Evolutionary conservation across 2,329 filamentous ascomycete species (phyloP).

Genomic region (Botrytis byssoidea): DNA sequence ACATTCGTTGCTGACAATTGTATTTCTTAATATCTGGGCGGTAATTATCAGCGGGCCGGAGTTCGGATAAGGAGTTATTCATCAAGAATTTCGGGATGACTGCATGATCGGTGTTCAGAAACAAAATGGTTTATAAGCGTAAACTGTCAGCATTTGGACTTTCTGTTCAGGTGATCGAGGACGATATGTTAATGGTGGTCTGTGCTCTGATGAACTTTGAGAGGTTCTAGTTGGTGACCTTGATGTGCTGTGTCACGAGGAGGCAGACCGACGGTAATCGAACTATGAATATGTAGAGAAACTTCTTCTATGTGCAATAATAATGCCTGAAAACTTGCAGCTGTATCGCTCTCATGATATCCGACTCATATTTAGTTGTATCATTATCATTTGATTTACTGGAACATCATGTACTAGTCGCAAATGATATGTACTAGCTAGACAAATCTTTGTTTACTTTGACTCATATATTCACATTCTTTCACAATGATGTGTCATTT

Average conservation of each 20-base stretch:
- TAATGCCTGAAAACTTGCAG: not conserved
- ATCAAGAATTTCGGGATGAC: not conserved
- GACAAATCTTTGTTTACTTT: fast-evolving
- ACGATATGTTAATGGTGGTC: not conserved
- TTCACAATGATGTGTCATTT: not conserved
- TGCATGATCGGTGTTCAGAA: not conserved
- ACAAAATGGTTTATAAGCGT: not conserved
- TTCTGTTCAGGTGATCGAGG: not conserved
- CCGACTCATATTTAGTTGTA: too few species aligned
- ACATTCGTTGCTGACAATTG: not conserved
- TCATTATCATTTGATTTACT: not conserved
- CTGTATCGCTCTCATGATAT: not conserved
- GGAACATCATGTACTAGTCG: not conserved
- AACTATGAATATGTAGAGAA: not conserved
- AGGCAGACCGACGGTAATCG: not conserved
- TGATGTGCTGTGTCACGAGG: not conserved
- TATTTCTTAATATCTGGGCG: not conserved
- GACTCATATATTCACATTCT: not conserved
- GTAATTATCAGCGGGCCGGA: not conserved
- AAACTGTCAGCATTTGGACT: not conserved
- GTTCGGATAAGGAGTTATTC: not conserved
- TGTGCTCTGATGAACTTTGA: not conserved
- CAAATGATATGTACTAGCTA: not conserved
- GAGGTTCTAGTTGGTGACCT: too few species aligned
- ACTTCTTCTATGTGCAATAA: not conserved